A percentile compares a stretch with the other conserved stretches of the same genome.
Conservation (phyloP, 768 basidiomycete species). For the Butyriboletus loyo region DNA sequence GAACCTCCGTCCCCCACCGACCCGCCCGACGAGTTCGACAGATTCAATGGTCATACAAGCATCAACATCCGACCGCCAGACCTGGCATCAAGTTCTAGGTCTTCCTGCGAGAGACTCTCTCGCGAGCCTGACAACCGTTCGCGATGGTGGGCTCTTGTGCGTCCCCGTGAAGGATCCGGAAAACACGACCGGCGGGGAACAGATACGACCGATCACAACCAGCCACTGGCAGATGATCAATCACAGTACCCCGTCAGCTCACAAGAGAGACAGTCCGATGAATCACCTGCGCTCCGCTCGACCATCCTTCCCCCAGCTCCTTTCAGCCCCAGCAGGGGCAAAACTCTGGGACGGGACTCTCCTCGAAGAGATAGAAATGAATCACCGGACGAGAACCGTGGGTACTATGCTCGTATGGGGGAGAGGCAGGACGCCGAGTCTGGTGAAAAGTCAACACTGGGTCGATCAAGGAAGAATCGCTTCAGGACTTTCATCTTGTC, state of each 20-base stretch:
- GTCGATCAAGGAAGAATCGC: conserved; percentile 42
- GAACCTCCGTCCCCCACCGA: conserved; percentile 75
- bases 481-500: conserved; percentile 66
- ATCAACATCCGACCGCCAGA: conserved; percentile 49
- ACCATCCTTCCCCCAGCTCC: conserved; percentile 29
- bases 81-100: conserved; percentile 47
- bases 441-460: conserved; percentile 25
- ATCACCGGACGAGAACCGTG: conserved; percentile 6
- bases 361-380: conserved; percentile 43
- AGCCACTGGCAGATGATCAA: conserved; percentile 11
- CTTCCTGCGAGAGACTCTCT: conserved; percentile 35
- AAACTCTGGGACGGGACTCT: conserved; percentile 64
- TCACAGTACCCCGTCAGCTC: conserved; percentile 8
- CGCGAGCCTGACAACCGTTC: conserved; percentile 38
- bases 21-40: conserved; percentile 36
- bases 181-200: conserved; percentile 4
- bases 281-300: conserved; percentile 23
- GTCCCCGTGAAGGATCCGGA: conserved; percentile 42
- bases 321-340: conserved; percentile 52
- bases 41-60: conserved; percentile 29
- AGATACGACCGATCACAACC: background rate
- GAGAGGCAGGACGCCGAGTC: conserved; percentile 28
- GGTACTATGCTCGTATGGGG: conserved; percentile 15
- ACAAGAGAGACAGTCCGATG: conserved; percentile 20
- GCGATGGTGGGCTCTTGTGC: conserved; percentile 76